Evolutionary conservation across 176 grass and related monocot genomes (phyloP).

Genomic region (Lolium multiflorum): DNA sequence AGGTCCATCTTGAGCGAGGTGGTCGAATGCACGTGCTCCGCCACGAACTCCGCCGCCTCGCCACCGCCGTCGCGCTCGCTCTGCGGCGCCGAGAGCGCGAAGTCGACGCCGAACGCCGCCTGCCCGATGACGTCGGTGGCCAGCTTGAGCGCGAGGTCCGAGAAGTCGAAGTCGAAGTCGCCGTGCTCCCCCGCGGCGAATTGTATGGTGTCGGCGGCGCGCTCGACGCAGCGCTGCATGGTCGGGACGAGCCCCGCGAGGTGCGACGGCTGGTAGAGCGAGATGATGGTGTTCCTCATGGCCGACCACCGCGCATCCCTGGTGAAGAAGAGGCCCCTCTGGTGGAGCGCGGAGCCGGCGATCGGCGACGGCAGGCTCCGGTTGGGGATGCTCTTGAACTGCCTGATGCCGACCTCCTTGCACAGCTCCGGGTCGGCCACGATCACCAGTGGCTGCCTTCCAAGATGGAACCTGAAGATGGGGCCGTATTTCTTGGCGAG

Average conservation of each 20-base stretch:
- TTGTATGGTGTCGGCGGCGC: slow-evolving; percentile 39
- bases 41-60: slow-evolving; percentile 61
- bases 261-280: slow-evolving; percentile 84
- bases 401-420: slow-evolving; percentile 67
- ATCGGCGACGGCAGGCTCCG: slow-evolving; percentile 72
- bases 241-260: slow-evolving; percentile 68
- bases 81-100: slow-evolving; percentile 51
- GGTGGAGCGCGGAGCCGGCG: slow-evolving; percentile 57
- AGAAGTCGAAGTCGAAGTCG: slow-evolving; percentile 61
- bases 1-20: slow-evolving; percentile 87
- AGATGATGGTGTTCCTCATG: slow-evolving; percentile 79
- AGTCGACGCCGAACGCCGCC: slow-evolving; percentile 72
- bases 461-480: slow-evolving; percentile 83
- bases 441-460: slow-evolving; percentile 79
- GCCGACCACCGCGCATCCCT: slow-evolving; percentile 72
- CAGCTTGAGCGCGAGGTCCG: slow-evolving; percentile 70
- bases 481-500: slow-evolving; percentile 70
- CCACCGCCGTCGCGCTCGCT: neutral
- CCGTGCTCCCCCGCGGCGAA: neutral
- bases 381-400: slow-evolving; percentile 79
- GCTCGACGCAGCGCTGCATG: slow-evolving; percentile 73
- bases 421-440: slow-evolving; percentile 76
- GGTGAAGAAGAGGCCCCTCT: slow-evolving; percentile 76
- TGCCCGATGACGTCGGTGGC: slow-evolving; percentile 78
- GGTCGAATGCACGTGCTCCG: slow-evolving; percentile 74